These are phyloP conservation scores for Spathaspora girioi DNA, from an alignment of 805 yeast species.

Conservation along the genomic window DNA sequence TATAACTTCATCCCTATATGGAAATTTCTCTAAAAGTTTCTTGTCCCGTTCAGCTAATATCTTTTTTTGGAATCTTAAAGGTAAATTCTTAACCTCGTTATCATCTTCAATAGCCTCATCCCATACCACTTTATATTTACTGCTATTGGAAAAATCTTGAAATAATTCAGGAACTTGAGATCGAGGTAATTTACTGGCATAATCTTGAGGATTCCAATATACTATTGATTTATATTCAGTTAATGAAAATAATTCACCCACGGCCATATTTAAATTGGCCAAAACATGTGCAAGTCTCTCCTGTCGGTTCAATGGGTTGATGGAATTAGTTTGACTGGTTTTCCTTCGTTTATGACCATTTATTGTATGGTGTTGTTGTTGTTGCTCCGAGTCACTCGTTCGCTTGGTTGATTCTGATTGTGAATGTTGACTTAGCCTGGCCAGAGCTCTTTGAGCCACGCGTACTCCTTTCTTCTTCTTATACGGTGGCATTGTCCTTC, in stretches of 20 bases:
- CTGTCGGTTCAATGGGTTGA: conserved; percentile 8
- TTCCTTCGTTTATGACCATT: conserved; percentile 19
- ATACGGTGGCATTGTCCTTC: not conserved
- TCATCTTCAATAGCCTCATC: conserved; percentile 20
- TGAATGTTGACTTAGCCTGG: conserved; percentile 3
- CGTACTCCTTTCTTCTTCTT: not conserved
- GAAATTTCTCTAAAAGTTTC: conserved; percentile 28
- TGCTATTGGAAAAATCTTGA: conserved; percentile 25
- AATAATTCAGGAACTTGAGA: conserved; percentile 29
- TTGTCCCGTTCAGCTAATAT: conserved; percentile 30
- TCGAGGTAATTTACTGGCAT: conserved; percentile 15
- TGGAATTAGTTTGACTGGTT: too few relatives aligned
- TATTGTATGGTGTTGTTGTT: not conserved
- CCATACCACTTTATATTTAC: conserved; percentile 30
- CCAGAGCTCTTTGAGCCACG: not conserved
- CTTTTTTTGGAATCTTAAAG: conserved; percentile 39
- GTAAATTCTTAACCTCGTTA: conserved; percentile 26
- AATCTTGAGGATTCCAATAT: conserved; percentile 56
- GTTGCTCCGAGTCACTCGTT: not conserved
- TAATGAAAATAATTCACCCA: conserved; percentile 63
- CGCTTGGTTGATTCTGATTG: not conserved
- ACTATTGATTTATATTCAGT: conserved; percentile 57
- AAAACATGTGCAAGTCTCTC: conserved; percentile 38
- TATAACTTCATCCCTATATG: conserved; percentile 30
- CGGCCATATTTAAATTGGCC: conserved; percentile 43